These are phyloP conservation scores for Chlorella sorokiniana DNA, from an alignment of 139 green algal species.

Conservation along the genomic window DNA sequence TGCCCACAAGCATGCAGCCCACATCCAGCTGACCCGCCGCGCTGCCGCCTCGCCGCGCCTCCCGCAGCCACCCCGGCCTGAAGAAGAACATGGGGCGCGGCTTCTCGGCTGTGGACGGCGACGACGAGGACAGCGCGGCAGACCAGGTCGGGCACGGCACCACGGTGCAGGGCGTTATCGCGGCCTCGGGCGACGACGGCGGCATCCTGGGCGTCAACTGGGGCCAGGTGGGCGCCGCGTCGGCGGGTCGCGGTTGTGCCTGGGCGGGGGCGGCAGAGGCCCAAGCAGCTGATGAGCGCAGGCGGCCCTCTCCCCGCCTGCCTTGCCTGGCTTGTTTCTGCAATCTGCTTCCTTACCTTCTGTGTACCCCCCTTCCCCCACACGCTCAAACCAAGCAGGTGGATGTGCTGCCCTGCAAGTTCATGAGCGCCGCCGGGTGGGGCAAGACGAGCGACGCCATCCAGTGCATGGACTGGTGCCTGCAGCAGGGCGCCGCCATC, in stretches of 20 bases:
- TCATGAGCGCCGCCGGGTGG: slow-evolving; percentile 7
- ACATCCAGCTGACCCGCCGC: no score
- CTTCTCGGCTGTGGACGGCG: slow-evolving; percentile 9
- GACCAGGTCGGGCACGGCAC: slow-evolving; percentile 19
- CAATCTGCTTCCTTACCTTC: not conserved
- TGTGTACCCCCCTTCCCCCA: not conserved
- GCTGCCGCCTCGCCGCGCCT: not conserved
- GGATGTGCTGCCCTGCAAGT: slow-evolving; percentile 15
- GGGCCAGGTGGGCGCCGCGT: slow-evolving; percentile 4
- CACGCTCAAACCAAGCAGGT: not conserved
- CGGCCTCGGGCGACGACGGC: not conserved
- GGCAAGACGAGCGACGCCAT: slow-evolving; percentile 15
- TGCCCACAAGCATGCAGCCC: no score
- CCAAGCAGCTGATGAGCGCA: not conserved
- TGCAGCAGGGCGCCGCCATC: not conserved
- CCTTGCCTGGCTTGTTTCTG: not conserved
- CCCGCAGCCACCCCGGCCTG: slow-evolving; percentile 7
- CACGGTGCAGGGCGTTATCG: slow-evolving; percentile 5
- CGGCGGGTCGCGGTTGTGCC: not conserved
- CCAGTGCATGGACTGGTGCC: slow-evolving; percentile 22
- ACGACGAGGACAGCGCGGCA: not conserved
- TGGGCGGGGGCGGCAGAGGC: not conserved
- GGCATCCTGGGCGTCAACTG: slow-evolving; percentile 23
- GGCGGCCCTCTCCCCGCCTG: not conserved
- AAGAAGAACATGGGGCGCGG: not conserved